A percentile compares a stretch with the other conserved stretches of the same genome.
These are phyloP conservation scores for Collybia sp. DNA, from an alignment of 768 basidiomycete genomes.

Conservation along the genomic window DNA sequence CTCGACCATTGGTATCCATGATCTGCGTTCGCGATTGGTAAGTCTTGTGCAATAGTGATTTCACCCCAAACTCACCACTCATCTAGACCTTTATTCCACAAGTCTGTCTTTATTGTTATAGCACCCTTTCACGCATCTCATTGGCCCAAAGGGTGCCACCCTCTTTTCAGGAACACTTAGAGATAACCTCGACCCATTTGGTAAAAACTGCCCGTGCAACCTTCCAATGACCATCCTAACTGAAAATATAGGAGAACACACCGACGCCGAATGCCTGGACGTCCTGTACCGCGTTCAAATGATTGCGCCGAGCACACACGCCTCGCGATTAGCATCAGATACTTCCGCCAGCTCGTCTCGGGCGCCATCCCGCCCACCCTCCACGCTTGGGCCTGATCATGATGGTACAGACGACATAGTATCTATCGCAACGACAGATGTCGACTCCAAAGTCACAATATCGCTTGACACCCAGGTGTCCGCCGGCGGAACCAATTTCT, in stretches of 20 bases:
- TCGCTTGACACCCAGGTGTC: conserved; percentile 78
- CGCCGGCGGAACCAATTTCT: conserved; percentile 86
- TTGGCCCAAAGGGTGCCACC: conserved; percentile 47
- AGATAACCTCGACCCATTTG: conserved; percentile 73
- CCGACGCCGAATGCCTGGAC: conserved; percentile 75
- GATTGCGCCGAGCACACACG: conserved; percentile 43
- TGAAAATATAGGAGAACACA: conserved; percentile 54
- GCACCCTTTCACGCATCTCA: background rate
- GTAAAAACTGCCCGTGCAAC: conserved; percentile 23
- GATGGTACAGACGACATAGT: conserved; percentile 35
- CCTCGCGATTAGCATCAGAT: conserved; percentile 48
- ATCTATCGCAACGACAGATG: conserved; percentile 44
- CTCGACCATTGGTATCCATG: conserved; percentile 78
- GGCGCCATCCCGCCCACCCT: conserved; percentile 35
- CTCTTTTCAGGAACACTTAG: conserved; percentile 78
- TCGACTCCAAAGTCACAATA: conserved; percentile 52
- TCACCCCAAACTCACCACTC: background rate
- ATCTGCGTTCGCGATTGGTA: conserved; percentile 72
- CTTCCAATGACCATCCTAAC: too few species aligned
- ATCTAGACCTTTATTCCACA: conserved; percentile 74
- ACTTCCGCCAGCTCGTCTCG: conserved; percentile 41
- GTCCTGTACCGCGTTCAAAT: conserved; percentile 81
- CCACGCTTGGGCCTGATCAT: conserved; percentile 32
- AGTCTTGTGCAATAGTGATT: conserved; percentile 16
- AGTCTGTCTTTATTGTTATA: conserved; percentile 17